phyloP scores from a whole-genome alignment of 2,329 filamentous ascomycete genomes.

The Trichophyton simii region DNA sequence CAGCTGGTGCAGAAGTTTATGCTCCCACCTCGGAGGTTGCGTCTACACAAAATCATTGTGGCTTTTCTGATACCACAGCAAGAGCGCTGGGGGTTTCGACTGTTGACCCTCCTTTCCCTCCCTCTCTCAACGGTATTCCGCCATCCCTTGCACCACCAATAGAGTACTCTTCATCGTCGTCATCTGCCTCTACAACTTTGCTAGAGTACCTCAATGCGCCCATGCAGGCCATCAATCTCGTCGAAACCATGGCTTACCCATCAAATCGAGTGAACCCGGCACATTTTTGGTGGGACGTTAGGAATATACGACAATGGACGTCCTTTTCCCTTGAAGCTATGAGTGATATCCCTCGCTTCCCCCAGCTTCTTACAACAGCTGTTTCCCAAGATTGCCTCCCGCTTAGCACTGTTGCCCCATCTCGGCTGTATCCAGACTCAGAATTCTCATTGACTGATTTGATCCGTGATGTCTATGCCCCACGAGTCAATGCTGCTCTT shows the following conservation, averaged over 20 bases:
- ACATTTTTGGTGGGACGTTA: conserved; percentile 94
- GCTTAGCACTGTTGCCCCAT: conserved; percentile 21
- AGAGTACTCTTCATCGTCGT: conserved; percentile 1
- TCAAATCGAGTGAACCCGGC: conserved; percentile 54
- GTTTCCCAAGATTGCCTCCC: conserved; percentile 37
- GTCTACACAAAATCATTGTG: not conserved
- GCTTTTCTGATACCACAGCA: not conserved
- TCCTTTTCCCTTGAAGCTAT: conserved; percentile 64
- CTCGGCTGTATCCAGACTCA: conserved; percentile 60
- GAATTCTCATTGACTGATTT: conserved; percentile 63
- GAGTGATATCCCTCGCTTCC: conserved; percentile 58
- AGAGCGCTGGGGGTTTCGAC: conserved; percentile 1
- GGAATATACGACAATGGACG: conserved; percentile 73
- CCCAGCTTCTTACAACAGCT: conserved; percentile 58
- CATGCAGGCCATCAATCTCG: conserved; percentile 71
- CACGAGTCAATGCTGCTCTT: conserved; percentile 76
- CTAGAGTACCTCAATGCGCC: conserved; percentile 63
- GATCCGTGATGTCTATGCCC: conserved; percentile 65
- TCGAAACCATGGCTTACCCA: conserved; percentile 63
- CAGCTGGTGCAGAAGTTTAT: conserved; percentile 9
- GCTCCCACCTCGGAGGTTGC: conserved; percentile 34
- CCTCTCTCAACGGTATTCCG: conserved; percentile 14
- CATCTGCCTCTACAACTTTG: conserved; percentile 49
- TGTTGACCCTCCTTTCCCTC: not conserved
- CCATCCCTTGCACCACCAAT: not conserved